Evolutionary conservation across 495 filamentous ascomycete species (phyloP), one percentile per base, ranked within the genome.

Genomic region (Talaromyces ruber): DNA sequence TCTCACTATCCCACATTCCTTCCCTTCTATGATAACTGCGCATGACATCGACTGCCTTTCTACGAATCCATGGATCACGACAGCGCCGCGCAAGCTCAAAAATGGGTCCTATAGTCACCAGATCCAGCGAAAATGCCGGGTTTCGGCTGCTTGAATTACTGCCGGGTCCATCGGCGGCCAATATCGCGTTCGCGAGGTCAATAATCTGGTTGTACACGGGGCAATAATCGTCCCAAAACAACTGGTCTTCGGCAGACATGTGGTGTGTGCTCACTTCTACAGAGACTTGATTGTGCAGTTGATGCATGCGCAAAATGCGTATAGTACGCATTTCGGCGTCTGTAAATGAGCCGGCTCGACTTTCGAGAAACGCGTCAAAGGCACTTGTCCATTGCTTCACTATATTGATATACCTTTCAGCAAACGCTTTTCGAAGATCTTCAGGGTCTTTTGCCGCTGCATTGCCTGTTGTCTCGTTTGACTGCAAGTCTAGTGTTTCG

Each of bases 101-200:
- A 11, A 57, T 37, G 14, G 37, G 52, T 4, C 45, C 54, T 12
- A 63, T 43, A 25, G 43, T 59, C 53, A 32, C 57, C 1, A 26
- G 45, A 51, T 32, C 37, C 7, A 63, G 37, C 6, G 62, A 63
- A 37, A 51, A 37, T 1, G 45, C 53, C n/a, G 51, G 4, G n/a
- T 54, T 54, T 9, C 14, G 18, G 9, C 21, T 6, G 22, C 11
- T 5, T 25, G 51, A n/a, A 25, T 25, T 54, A 11, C 47, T 52
- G 9, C 47, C 24, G 7, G 18, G 12, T 11, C 18, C 18, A 6
- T 52, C 47, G 9, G 9, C 18, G 8, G 56, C 26, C 18, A 59
- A 30, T 16, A 71, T 71, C 34, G 57, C 5, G 30, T 68, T 65
- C 6, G 68, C 64, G 8, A 63, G 63, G 6, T 63, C 62, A 24